These are phyloP conservation scores for Nicotiana rustica DNA, from an alignment of 305 asterid species.

Conservation along the genomic window DNA sequence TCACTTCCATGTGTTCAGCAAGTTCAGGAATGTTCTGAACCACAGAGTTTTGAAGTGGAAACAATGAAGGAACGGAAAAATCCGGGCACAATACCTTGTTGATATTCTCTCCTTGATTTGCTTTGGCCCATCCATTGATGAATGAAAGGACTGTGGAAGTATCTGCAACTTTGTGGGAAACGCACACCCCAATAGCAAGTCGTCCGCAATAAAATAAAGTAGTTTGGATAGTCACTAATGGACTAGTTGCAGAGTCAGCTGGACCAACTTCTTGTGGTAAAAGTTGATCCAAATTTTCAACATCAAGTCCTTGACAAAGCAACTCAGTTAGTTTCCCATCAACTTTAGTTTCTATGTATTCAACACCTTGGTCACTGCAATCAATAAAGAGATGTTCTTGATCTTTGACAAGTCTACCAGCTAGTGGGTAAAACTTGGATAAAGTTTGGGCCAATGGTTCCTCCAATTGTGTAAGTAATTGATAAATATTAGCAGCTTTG, in stretches of 20 bases:
- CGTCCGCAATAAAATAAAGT: constrained; percentile 37
- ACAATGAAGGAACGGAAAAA: constrained; percentile 29
- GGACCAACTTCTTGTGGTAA: not conserved
- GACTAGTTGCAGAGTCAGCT: not conserved
- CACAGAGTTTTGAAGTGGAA: not conserved
- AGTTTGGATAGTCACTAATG: constrained; percentile 29
- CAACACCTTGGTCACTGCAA: constrained; percentile 36
- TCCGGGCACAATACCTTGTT: not conserved
- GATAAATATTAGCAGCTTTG: not conserved
- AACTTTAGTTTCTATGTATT: constrained; percentile 30
- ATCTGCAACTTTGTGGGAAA: constrained; percentile 35
- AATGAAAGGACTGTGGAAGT: not conserved
- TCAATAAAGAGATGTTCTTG: constrained; percentile 3
- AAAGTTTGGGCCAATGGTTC: constrained; percentile 21
- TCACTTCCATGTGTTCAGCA: not conserved
- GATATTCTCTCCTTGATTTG: not conserved
- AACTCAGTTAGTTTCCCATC: not conserved
- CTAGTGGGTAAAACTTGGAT: constrained; percentile 39
- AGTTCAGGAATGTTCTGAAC: not conserved
- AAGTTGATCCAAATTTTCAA: constrained; percentile 20
- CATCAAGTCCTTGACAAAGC: not conserved
- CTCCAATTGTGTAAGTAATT: not conserved
- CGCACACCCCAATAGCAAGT: constrained; percentile 21
- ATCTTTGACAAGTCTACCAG: constrained; percentile 35
- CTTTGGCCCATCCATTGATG: constrained; percentile 36